Percentiles rank a stretch among this genome's conserved stretches.
phyloP scores from a whole-genome alignment of 768 basidiomycete genomes.

The Hericium alpestre region DNA sequence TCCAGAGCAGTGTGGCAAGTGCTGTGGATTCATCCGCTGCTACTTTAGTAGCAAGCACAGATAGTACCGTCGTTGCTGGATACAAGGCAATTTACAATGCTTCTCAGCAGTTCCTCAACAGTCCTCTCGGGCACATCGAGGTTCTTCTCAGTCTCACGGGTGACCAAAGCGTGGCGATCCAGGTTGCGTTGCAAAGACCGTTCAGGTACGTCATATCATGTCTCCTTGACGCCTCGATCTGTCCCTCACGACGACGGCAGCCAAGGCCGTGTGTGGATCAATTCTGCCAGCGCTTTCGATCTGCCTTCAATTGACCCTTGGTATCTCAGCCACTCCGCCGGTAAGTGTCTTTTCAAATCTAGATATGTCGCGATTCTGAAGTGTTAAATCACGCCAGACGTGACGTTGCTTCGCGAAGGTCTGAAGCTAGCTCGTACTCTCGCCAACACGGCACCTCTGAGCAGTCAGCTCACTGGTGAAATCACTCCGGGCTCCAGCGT shows the following conservation, averaged over 20 bases:
- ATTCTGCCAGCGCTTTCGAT: constrained; percentile 47
- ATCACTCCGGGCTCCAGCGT: constrained; percentile 38
- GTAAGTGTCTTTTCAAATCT: constrained; percentile 16
- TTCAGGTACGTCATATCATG: constrained; percentile 28
- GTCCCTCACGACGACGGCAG: constrained; percentile 15
- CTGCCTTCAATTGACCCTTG: constrained; percentile 53
- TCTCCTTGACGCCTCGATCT: neutral
- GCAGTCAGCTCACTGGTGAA: constrained; percentile 33
- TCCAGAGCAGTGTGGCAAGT: constrained; percentile 23
- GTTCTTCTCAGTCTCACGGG: constrained; percentile 37
- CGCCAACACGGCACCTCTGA: constrained; percentile 42
- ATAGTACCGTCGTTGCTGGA: constrained; percentile 37
- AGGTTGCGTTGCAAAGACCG: constrained; percentile 58
- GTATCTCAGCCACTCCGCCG: constrained; percentile 49
- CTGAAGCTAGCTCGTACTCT: constrained; percentile 51
- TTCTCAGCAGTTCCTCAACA: constrained; percentile 28
- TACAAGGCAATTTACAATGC: constrained; percentile 46
- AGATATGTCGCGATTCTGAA: too few species aligned
- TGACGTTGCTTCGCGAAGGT: constrained; percentile 43
- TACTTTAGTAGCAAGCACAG: constrained; percentile 34
- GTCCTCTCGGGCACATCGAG: constrained; percentile 44
- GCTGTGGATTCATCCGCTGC: constrained; percentile 22
- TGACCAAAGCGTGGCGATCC: constrained; percentile 39
- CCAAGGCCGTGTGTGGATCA: constrained; percentile 55
- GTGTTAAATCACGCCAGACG: constrained; percentile 21